These are phyloP conservation scores for Stemphylium lycopersici DNA, from an alignment of 2,329 filamentous ascomycete species.

Conservation along the genomic window DNA sequence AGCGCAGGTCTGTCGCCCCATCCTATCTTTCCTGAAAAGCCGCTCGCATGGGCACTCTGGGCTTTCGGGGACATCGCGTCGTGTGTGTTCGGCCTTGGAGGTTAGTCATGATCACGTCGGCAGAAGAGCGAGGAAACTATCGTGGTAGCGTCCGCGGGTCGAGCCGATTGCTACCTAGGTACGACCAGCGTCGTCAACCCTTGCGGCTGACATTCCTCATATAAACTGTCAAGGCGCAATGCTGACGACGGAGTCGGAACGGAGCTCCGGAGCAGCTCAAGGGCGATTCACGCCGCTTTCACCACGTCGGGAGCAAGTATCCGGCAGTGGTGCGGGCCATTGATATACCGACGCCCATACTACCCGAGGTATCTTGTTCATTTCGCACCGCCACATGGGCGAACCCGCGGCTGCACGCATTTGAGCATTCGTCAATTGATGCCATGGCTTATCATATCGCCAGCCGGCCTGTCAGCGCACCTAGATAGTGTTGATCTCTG, in stretches of 20 bases:
- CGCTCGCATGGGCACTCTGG: slow-evolving; percentile 16
- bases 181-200: slow-evolving; percentile 5
- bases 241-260: slow-evolving; percentile 16
- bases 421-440: slow-evolving; percentile 14
- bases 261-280: slow-evolving; percentile 24
- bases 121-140: slow-evolving; percentile 8
- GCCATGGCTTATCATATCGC: slow-evolving; percentile 15
- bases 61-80: slow-evolving; percentile 26
- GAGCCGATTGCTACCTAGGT: slow-evolving; percentile 11
- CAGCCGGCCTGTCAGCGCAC: slow-evolving; percentile 12
- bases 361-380: slow-evolving; percentile 35
- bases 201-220: slow-evolving; percentile 9
- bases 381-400: slow-evolving; percentile 28
- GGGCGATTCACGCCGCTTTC: slow-evolving; percentile 15
- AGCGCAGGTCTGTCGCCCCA: slow-evolving; percentile 54
- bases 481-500: slow-evolving; percentile 10
- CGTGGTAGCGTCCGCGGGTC: slow-evolving; percentile 9
- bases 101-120: slow-evolving; percentile 11
- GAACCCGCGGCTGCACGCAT: slow-evolving; percentile 14
- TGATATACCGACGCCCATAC: slow-evolving; percentile 31
- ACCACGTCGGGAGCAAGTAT: slow-evolving; percentile 27
- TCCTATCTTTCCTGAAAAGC: slow-evolving; percentile 52
- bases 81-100: slow-evolving; percentile 10
- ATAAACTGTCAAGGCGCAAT: slow-evolving; percentile 9
- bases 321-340: slow-evolving; percentile 34